phyloP scores from a whole-genome alignment of 352 stramenopile species.

The Phytophthora kernoviae region DNA sequence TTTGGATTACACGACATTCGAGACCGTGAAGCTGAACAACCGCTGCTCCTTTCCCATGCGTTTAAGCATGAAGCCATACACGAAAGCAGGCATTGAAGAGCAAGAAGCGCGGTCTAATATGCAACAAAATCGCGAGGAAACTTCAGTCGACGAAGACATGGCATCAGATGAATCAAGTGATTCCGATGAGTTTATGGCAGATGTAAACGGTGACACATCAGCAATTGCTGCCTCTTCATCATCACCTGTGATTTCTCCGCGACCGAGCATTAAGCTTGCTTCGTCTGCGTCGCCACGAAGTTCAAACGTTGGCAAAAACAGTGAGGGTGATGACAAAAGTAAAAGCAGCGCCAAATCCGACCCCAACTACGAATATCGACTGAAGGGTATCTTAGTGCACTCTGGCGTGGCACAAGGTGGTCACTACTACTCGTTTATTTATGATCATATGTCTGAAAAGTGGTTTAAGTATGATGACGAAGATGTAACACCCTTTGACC shows the following conservation, averaged over 20 bases:
- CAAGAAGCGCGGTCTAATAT: conserved; percentile 62
- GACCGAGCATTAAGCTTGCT: conserved; percentile 31
- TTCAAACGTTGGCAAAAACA: conserved; percentile 15
- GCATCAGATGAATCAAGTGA: conserved; percentile 52
- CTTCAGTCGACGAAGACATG: conserved; percentile 55
- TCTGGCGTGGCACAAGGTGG: conserved; percentile 98
- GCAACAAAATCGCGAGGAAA: conserved; percentile 47
- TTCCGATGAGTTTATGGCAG: conserved; percentile 69
- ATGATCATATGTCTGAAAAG: conserved; percentile 89
- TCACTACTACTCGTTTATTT: conserved; percentile 98
- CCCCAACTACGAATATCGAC: conserved; percentile 95
- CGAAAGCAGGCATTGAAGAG: conserved; percentile 96
- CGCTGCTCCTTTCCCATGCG: conserved; percentile 97
- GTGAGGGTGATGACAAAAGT: conserved; percentile 21
- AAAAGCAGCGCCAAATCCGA: conserved; percentile 54
- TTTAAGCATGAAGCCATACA: conserved; percentile 99
- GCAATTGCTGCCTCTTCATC: conserved; percentile 20
- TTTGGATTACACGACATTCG: conserved; percentile 99
- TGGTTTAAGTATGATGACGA: conserved; percentile 99
- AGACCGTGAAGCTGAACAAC: conserved; percentile 99
- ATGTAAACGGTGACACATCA: conserved; percentile 40
- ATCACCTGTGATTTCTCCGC: conserved; percentile 19
- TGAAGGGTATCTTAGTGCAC: conserved; percentile 98
- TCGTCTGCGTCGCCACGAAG: conserved; percentile 18
- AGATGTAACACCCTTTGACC: conserved; percentile 98